phyloP scores from a whole-genome alignment of 2,329 filamentous ascomycete species.

The Biscogniauxia mediterranea region DNA sequence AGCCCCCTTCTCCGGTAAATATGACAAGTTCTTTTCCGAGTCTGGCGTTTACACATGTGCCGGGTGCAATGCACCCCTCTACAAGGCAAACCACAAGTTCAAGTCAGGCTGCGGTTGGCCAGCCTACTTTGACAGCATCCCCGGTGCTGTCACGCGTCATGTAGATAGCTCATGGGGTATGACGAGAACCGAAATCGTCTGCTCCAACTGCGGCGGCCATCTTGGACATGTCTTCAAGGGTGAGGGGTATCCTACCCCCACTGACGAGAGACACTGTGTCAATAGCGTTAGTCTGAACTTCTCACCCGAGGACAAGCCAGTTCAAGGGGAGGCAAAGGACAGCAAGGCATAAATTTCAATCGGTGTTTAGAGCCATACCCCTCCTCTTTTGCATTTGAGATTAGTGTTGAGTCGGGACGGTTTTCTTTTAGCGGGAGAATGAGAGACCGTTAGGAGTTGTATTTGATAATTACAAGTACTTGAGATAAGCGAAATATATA shows the following conservation, averaged over 20 bases:
- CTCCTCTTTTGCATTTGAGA: background rate
- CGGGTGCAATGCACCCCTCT: conserved; percentile 82
- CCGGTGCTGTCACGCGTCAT: conserved; percentile 82
- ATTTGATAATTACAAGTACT: too few species aligned
- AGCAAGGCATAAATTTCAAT: conserved; percentile 34
- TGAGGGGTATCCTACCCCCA: conserved; percentile 79
- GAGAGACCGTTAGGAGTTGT: too few species aligned
- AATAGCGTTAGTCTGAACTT: conserved; percentile 92
- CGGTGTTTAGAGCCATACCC: background rate
- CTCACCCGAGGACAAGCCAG: conserved; percentile 59
- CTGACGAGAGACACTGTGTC: conserved; percentile 95
- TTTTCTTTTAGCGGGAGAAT: too few species aligned
- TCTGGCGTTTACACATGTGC: conserved; percentile 83
- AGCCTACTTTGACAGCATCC: conserved; percentile 93
- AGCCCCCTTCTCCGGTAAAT: conserved; percentile 73
- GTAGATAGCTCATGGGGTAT: conserved; percentile 78
- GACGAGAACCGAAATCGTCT: conserved; percentile 88
- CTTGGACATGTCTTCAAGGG: conserved; percentile 91
- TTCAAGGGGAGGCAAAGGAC: conserved; percentile 35
- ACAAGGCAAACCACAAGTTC: conserved; percentile 94
- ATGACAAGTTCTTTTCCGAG: conserved; percentile 78
- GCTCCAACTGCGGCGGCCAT: conserved; percentile 90
- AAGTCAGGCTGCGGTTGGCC: conserved; percentile 96
- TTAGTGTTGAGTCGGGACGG: background rate
- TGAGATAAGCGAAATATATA: too few species aligned